Conservation (phyloP, 2,329 filamentous ascomycete species). For the Ascomycota sp. region DNA sequence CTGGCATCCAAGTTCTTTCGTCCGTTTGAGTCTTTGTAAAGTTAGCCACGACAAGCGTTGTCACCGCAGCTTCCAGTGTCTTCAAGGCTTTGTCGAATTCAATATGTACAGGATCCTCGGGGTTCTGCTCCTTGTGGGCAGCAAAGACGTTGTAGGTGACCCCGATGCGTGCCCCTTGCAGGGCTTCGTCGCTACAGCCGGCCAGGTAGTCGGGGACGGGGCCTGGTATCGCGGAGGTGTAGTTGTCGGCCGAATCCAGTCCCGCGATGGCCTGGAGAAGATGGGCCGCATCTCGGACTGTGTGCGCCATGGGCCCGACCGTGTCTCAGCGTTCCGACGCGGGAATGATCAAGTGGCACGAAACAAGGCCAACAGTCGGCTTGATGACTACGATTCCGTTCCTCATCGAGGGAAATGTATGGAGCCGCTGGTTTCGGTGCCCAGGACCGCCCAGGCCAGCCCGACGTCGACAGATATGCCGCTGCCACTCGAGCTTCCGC, state of each 20-base stretch:
- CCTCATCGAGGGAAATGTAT: slow-evolving; percentile 16
- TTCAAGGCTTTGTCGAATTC: slow-evolving; percentile 29
- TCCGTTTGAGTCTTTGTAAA: slow-evolving; percentile 3
- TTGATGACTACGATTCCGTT: background rate
- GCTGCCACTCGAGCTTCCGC: slow-evolving; percentile 39
- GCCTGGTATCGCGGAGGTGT: slow-evolving; percentile 25
- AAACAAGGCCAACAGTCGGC: background rate
- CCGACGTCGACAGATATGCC: slow-evolving; percentile 38
- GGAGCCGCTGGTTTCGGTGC: slow-evolving; percentile 32
- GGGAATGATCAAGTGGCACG: slow-evolving; percentile 20
- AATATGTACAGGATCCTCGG: background rate
- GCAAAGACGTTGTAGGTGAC: slow-evolving; percentile 38
- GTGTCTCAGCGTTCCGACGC: slow-evolving; percentile 42
- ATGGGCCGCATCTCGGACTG: slow-evolving; percentile 40
- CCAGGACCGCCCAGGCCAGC: slow-evolving; percentile 35
- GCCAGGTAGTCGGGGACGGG: slow-evolving; percentile 39
- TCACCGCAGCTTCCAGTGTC: slow-evolving; percentile 31
- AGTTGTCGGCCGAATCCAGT: slow-evolving; percentile 34
- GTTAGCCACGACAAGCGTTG: slow-evolving; percentile 36
- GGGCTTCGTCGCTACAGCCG: slow-evolving; percentile 30
- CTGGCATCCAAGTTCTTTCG: background rate
- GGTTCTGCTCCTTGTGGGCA: slow-evolving; percentile 3
- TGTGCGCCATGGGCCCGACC: slow-evolving; percentile 40
- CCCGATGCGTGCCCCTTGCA: slow-evolving; percentile 39
- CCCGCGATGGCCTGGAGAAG: slow-evolving; percentile 43